phyloP scores from a whole-genome alignment of 73 alveolate genomes.

The Tetrahymena thermophila region DNA sequence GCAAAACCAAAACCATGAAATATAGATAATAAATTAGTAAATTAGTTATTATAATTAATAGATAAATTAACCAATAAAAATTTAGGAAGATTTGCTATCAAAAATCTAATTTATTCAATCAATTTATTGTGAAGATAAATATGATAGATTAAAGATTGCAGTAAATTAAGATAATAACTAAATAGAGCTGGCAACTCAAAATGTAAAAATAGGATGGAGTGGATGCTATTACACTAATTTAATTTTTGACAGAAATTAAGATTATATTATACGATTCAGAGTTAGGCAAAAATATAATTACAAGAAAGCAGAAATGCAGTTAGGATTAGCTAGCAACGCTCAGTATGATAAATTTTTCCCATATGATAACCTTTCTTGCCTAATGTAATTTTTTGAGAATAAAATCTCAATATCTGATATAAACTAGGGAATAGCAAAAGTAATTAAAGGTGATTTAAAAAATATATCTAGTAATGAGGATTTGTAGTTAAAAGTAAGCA shows the following conservation, averaged over 20 bases:
- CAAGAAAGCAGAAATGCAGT: neutral
- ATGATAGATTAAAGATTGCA: neutral
- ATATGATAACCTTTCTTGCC: neutral
- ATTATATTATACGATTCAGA: neutral
- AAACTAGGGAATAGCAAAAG: neutral
- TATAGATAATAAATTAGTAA: neutral
- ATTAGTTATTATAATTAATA: neutral
- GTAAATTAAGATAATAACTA: neutral
- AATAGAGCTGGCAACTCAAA: neutral
- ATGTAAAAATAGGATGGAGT: neutral
- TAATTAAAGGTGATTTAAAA: neutral
- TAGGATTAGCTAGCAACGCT: neutral
- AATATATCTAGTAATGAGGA: neutral
- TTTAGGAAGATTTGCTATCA: neutral
- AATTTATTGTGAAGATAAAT: neutral
- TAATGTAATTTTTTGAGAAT: neutral
- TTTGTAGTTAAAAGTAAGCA: neutral
- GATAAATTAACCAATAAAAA: neutral
- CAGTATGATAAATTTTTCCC: neutral
- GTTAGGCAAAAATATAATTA: neutral
- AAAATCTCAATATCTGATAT: neutral
- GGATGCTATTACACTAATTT: neutral
- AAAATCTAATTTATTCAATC: neutral
- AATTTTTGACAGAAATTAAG: neutral
- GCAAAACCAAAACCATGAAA: neutral